Conservation (phyloP, 768 basidiomycete species). For the Cyclocybe cylindracea region DNA sequence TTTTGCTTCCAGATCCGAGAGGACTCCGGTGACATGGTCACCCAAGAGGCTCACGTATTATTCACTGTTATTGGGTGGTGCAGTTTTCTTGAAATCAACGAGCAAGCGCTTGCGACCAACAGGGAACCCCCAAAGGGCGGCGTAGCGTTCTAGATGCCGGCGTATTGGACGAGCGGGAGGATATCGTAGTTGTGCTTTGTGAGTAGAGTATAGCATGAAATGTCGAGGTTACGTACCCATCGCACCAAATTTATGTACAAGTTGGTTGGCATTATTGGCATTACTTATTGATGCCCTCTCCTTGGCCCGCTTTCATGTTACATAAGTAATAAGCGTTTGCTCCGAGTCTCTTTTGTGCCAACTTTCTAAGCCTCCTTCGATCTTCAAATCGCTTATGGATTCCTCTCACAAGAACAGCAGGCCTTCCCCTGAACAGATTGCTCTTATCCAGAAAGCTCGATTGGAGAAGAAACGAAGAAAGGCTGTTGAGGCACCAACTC, state of each 20-base stretch:
- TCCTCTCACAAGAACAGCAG: not conserved
- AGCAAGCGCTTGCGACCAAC: not conserved
- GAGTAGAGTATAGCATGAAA: too few species aligned
- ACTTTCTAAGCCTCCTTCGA: too few species aligned
- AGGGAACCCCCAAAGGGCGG: not conserved
- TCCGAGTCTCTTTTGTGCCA: too few species aligned
- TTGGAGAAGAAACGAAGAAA: slow-evolving; percentile 44
- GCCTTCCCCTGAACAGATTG: slow-evolving; percentile 57
- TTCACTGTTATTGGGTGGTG: not conserved
- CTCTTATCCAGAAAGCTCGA: slow-evolving; percentile 48
- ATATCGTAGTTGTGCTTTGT: too few species aligned
- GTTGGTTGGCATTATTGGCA: too few species aligned
- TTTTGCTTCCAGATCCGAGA: not conserved
- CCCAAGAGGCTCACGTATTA: not conserved
- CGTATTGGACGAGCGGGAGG: not conserved
- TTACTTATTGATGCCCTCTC: too few species aligned
- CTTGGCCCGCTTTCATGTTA: too few species aligned
- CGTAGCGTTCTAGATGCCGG: not conserved
- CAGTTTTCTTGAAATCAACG: not conserved
- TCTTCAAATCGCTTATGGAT: too few species aligned
- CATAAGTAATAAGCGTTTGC: too few species aligned
- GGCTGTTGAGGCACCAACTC: slow-evolving; percentile 18
- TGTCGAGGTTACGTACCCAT: too few species aligned
- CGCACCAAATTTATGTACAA: too few species aligned
- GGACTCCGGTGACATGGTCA: not conserved